These are phyloP conservation scores for Spathaspora girioi DNA, from an alignment of 805 yeast genomes.

Conservation along the genomic window DNA sequence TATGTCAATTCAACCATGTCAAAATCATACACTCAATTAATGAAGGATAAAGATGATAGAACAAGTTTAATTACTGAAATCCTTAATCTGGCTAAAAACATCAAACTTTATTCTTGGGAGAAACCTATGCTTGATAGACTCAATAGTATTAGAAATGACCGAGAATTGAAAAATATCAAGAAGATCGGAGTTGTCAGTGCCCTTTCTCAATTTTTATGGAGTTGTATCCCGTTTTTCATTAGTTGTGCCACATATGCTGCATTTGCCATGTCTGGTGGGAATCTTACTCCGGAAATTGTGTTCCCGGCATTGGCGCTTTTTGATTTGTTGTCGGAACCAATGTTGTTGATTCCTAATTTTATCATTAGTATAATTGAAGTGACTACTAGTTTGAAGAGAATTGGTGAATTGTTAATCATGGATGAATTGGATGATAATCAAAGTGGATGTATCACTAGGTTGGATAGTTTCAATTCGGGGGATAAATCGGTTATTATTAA, in stretches of 20 bases:
- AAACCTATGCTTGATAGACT: constrained; percentile 33
- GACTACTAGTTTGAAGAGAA: constrained; percentile 30
- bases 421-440: constrained; percentile 29
- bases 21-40: constrained; percentile 20
- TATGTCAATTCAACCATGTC: constrained; percentile 22
- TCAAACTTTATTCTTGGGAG: constrained; percentile 43
- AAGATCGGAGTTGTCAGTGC: constrained; percentile 32
- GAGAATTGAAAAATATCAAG: constrained; percentile 26
- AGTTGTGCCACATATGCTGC: constrained; percentile 30
- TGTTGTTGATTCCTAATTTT: constrained; percentile 28
- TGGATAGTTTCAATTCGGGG: constrained; percentile 8
- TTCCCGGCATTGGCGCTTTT: constrained; percentile 41
- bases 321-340: constrained; percentile 32
- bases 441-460: constrained; percentile 15
- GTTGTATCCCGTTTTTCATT: constrained; percentile 34
- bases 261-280: constrained; percentile 21
- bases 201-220: constrained; percentile 30
- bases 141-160: constrained; percentile 28
- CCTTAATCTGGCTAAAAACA: constrained; percentile 32
- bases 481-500: constrained; percentile 19
- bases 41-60: constrained; percentile 35
- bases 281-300: constrained; percentile 32
- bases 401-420: constrained; percentile 26
- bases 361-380: constrained; percentile 26
- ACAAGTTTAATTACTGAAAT: constrained; percentile 36